These are phyloP conservation scores for Athelia psychrophila DNA, from an alignment of 1,284 basidiomycete genomes.

Conservation along the genomic window DNA sequence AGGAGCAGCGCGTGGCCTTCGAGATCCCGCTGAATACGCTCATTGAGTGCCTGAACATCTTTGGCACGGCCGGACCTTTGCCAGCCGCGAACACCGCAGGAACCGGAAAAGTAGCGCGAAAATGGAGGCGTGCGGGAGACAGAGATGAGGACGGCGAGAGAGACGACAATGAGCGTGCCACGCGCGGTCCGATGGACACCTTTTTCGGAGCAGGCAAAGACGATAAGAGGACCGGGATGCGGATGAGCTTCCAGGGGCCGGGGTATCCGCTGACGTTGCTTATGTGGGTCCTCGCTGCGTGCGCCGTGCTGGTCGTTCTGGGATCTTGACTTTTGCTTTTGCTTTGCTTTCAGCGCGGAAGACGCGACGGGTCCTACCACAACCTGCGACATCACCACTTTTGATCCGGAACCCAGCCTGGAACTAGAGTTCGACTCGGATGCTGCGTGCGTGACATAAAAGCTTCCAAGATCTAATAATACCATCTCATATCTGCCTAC, in stretches of 20 bases:
- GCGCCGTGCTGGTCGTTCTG: constrained; percentile 6
- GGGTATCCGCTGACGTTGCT: constrained; percentile 81
- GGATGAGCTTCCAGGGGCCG: constrained; percentile 76
- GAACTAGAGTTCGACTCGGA: constrained; percentile 79
- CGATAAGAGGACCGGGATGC: constrained; percentile 78
- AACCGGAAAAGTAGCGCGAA: constrained; percentile 35
- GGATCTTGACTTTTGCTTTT: neutral
- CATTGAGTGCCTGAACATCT: constrained; percentile 89
- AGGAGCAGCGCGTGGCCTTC: constrained; percentile 49
- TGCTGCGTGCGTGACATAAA: constrained; percentile 46
- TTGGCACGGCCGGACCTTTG: constrained; percentile 68
- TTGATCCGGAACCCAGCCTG: constrained; percentile 79
- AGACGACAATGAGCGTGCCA: constrained; percentile 28
- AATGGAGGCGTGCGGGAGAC: constrained; percentile 50
- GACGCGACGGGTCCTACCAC: constrained; percentile 84
- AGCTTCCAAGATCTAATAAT: constrained; percentile 1
- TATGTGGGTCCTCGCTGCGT: constrained; percentile 55
- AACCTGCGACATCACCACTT: constrained; percentile 84
- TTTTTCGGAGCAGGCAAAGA: constrained; percentile 34
- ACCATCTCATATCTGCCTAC: neutral
- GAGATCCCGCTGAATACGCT: constrained; percentile 82
- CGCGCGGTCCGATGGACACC: constrained; percentile 48
- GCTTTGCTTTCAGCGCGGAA: constrained; percentile 63
- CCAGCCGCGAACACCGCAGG: constrained; percentile 23
- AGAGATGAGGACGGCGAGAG: constrained; percentile 42